Conservation (phyloP, 1,284 basidiomycete species). For the Apiotrichum gamsii region DNA sequence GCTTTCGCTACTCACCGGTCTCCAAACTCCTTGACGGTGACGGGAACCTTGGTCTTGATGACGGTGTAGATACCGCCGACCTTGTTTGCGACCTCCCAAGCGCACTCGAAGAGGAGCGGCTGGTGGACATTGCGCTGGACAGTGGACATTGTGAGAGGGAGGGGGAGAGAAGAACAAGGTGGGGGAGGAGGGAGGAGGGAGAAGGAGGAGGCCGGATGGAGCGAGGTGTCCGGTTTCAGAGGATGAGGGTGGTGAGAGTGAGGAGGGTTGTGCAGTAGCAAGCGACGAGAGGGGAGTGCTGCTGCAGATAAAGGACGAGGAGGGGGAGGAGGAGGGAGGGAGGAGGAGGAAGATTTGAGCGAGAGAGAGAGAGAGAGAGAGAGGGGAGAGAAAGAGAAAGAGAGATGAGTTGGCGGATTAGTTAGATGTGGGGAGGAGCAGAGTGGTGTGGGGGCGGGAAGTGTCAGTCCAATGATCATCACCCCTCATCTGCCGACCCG, state of each 20-base stretch:
- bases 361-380: background rate
- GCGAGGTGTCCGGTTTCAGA: too few species aligned
- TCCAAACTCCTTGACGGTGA: constrained; percentile 82
- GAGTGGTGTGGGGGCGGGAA: too few species aligned
- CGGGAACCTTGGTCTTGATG: constrained; percentile 98
- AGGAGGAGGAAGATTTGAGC: too few species aligned
- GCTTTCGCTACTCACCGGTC: constrained; percentile 36
- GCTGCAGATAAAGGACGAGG: too few species aligned
- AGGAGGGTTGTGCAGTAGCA: too few species aligned
- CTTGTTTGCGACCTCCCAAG: constrained; percentile 94
- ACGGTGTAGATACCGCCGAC: constrained; percentile 99
- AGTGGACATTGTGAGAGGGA: constrained; percentile 1
- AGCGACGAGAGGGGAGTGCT: too few species aligned
- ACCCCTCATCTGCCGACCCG: too few species aligned
- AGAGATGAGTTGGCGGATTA: too few species aligned
- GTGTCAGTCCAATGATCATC: too few species aligned
- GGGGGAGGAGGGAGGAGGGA: background rate
- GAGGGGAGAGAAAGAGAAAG: background rate
- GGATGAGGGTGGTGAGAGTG: too few species aligned
- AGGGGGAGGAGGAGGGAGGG: background rate
- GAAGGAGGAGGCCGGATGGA: background rate
- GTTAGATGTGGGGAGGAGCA: too few species aligned
- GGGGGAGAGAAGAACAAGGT: too few species aligned
- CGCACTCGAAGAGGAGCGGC: constrained; percentile 77
- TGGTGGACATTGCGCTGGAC: constrained; percentile 64